phyloP scores from a whole-genome alignment of 768 basidiomycete genomes.

The Serendipita sp. region DNA sequence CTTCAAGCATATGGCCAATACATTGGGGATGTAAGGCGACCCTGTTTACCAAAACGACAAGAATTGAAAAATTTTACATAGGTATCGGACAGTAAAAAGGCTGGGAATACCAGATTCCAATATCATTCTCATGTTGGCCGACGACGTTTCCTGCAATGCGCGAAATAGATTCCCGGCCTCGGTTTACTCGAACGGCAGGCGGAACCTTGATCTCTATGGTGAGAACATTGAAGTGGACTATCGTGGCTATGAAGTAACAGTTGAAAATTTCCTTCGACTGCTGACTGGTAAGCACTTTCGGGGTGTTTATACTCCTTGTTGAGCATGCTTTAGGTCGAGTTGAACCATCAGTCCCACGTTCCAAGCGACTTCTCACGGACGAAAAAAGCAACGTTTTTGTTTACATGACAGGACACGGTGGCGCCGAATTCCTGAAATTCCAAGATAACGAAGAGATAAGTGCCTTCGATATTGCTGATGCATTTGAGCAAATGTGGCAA shows the following conservation, averaged over 20 bases:
- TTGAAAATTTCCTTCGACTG: conserved; percentile 86
- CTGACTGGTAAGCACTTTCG: conserved; percentile 49
- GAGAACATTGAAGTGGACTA: conserved; percentile 98
- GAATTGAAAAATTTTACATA: conserved; percentile 17
- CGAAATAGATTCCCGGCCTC: conserved; percentile 84
- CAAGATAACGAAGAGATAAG: conserved; percentile 98
- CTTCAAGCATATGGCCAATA: conserved; percentile 95
- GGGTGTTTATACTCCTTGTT: neutral
- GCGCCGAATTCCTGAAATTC: conserved; percentile 96
- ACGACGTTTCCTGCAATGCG: conserved; percentile 86
- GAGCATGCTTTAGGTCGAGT: conserved; percentile 47
- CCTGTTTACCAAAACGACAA: neutral
- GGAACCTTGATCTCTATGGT: conserved; percentile 78
- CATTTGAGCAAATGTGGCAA: conserved; percentile 97
- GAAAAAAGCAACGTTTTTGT: conserved; percentile 86
- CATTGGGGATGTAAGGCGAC: conserved; percentile 79
- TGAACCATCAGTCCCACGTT: conserved; percentile 68
- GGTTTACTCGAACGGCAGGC: conserved; percentile 78
- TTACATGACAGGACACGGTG: conserved; percentile 97
- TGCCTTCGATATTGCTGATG: conserved; percentile 93
- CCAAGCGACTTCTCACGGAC: conserved; percentile 83
- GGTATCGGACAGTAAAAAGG: conserved; percentile 96
- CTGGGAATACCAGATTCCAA: conserved; percentile 97
- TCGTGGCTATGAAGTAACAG: conserved; percentile 92
- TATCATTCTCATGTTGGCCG: conserved; percentile 97